Evolutionary conservation across 768 basidiomycete species (phyloP), one percentile per base, ranked within the genome.

Genomic region (Filobasidium floriforme): DNA sequence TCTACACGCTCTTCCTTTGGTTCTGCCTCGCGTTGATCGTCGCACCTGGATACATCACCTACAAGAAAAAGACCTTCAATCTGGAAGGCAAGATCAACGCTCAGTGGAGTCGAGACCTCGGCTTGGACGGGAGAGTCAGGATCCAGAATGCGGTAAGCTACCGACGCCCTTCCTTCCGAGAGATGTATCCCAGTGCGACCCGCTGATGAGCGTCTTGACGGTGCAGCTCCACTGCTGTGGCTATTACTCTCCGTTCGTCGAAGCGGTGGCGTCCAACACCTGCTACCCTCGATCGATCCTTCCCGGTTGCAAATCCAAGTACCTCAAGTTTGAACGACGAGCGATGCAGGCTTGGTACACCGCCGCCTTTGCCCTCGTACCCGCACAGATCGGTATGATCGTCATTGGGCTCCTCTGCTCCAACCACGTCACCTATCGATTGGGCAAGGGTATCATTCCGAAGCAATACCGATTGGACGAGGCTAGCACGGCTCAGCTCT

Each of bases 381-480:
- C 88, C 1, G 72, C 85, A 14, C 89, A 90, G 72, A 76, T 91
- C 57, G 73, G 73, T 24, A 81, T 87, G 75, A 89, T 89, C 72
- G 67, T 88, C 67, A 80, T 81, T 0, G 85, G 82, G 15, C 77
- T 90, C 63, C 77, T 90, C 60, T 90, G 87, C 76, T 86, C 86
- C 26, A 90, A 89, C 78, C 89, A 90, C 70, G 85, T 91, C 75
- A 90, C 89, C 24, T 90, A 89, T 75, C 83, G 89, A 61, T 90
- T 90, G 76, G 89, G 89, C 11, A 90, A 90, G 81, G 89, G 89
- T 66, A 86, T 90, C 85, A 89, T 87, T 83, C 89, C 89, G 65
- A 88, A 89, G 81, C 85, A 87, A 15, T 90, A 91, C 77, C 82
- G 88, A 41, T 81, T 90, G 54, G 86, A 85, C 79, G 80, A 84